Evolutionary conservation across 768 basidiomycete species (phyloP), one percentile per base, ranked within the genome.

Genomic region (Gautieria morchelliformis): DNA sequence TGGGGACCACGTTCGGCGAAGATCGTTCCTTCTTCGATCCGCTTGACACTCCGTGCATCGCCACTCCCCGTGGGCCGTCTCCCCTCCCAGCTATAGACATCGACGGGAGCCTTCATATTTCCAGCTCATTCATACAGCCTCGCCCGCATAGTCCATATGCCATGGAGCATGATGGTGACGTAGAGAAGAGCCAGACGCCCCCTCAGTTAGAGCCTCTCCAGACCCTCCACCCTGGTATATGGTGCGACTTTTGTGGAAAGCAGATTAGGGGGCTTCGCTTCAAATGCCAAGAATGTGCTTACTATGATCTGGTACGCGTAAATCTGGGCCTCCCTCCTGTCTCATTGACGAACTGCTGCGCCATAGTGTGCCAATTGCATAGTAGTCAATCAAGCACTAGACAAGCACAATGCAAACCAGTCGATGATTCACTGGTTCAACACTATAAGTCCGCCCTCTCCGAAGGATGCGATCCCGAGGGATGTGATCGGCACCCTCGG

Each of bases 1-100:
- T 84, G 24, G 63, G 63, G 20, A 66, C 62, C 54, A 69, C 71
- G 0, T 71, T 79, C 52, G 72, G 71, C 33, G 60, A 67, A 27
- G 61, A 66, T 2, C 61, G 52, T 19, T 46, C 58, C 8, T 50
- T 30, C 0, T 32, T 44, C 33, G 62, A 40, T 54, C 63, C 42
- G 5, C 27, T 56, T 6, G 54, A 44, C 24, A 45, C 40, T 37
- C 42, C 14, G 24, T 44, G n/a, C 11, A 44, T 27, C 17, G 19
- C 19, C n/a, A 17, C 32, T 24, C 59, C 22, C 5, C 52, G 37
- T 49, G 57, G 47, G 46, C 32, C 49, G 49, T 46, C 52, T 33
- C 61, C 53, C 24, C 39, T 55, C 32, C 35, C 35, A 14, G 35
- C 35, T 37, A 32, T 45, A 49, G 19, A 22, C 4, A 27, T 48